These are phyloP conservation scores for Septoria petroselini DNA, from an alignment of 2,329 filamentous ascomycete genomes.

Conservation along the genomic window DNA sequence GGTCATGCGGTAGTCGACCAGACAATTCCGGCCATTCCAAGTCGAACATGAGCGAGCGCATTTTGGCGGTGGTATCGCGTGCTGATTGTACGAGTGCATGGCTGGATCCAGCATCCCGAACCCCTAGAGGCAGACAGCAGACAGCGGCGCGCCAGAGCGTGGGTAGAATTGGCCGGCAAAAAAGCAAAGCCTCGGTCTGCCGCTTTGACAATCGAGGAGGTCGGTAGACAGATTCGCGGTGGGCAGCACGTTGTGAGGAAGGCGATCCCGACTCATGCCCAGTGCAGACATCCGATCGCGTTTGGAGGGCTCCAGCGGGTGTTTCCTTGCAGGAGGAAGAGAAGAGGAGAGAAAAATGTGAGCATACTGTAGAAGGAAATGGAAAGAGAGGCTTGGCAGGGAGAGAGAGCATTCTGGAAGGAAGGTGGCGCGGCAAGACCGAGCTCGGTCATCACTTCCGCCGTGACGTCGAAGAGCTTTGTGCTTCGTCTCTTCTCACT, in stretches of 20 bases:
- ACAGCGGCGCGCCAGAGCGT: background rate
- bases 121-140: constrained; percentile 1
- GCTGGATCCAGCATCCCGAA: constrained; percentile 1
- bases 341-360: no score
- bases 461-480: constrained; percentile 10
- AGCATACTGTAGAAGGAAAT: no score
- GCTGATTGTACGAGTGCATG: background rate
- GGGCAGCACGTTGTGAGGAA: background rate
- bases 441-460: background rate
- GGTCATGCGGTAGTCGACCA: constrained; percentile 6
- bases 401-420: background rate
- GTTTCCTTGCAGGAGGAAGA: no score
- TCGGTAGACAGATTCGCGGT: background rate
- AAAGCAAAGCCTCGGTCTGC: background rate
- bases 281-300: constrained; percentile 3
- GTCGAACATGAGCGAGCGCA: no score
- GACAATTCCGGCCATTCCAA: background rate
- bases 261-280: constrained; percentile 3
- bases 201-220: background rate
- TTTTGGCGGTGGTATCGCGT: no score
- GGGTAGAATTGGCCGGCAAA: background rate
- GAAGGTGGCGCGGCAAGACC: constrained; percentile 3
- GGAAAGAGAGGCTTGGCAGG: no score
- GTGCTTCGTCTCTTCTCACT: background rate
- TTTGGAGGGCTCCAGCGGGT: background rate